These are phyloP conservation scores for Aplosporella prunicola DNA, from an alignment of 2,329 filamentous ascomycete species.

Conservation along the genomic window DNA sequence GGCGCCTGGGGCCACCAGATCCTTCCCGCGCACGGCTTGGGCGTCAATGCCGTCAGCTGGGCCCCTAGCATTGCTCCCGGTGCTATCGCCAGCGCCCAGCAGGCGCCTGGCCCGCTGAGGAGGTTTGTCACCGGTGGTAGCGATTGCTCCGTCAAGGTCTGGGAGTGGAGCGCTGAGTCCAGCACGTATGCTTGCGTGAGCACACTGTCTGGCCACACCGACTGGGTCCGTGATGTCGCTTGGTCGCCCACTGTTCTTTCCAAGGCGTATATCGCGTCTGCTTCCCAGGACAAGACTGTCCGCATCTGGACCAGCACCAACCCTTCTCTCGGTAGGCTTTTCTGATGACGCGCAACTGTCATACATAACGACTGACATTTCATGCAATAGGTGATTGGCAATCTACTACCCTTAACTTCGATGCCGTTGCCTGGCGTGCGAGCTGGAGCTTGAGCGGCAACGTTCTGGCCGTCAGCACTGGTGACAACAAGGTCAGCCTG, in stretches of 20 bases:
- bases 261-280: constrained; percentile 93
- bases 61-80: constrained; percentile 78
- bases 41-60: constrained; percentile 95
- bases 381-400: constrained; percentile 59
- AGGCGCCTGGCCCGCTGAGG: constrained; percentile 48
- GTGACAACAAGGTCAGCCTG: constrained; percentile 91
- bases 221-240: constrained; percentile 96
- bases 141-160: constrained; percentile 90
- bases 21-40: constrained; percentile 85
- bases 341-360: not conserved
- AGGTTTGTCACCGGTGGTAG: constrained; percentile 91
- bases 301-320: constrained; percentile 74
- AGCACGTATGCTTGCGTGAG: constrained; percentile 44
- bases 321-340: constrained; percentile 21
- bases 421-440: constrained; percentile 85
- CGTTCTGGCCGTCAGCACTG: constrained; percentile 84
- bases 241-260: constrained; percentile 94
- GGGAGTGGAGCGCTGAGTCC: constrained; percentile 58
- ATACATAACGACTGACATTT: not conserved
- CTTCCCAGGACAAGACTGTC: constrained; percentile 93
- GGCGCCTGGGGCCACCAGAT: constrained; percentile 83
- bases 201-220: constrained; percentile 67
- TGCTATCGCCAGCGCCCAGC: constrained; percentile 64
- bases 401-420: constrained; percentile 76
- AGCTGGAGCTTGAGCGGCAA: constrained; percentile 98